Percentiles rank a stretch among this genome's conserved stretches.
phyloP scores from a whole-genome alignment of 768 basidiomycete species.

The Pisolithus orientalis region DNA sequence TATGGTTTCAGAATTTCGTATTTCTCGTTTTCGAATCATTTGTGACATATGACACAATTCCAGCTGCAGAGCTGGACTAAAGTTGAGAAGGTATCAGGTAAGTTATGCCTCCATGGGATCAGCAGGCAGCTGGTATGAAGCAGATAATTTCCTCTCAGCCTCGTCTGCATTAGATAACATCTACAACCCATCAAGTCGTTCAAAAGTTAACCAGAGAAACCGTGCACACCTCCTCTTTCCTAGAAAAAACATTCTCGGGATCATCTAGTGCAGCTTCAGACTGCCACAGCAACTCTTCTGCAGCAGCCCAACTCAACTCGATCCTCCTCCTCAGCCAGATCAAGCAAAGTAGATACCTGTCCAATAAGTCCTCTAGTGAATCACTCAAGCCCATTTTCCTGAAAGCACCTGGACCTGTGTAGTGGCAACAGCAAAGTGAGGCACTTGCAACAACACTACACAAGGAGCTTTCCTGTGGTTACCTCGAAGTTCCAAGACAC shows the following conservation, averaged over 20 bases:
- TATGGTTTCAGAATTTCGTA: constrained; percentile 67
- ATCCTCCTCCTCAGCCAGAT: constrained; percentile 47
- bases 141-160: constrained; percentile 34
- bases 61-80: constrained; percentile 50
- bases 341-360: constrained; percentile 48
- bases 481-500: too few relatives aligned
- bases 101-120: constrained; percentile 40
- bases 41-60: constrained; percentile 67
- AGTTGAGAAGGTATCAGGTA: not conserved
- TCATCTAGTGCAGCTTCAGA: constrained; percentile 39
- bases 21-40: constrained; percentile 38
- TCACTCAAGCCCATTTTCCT: constrained; percentile 58
- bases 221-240: constrained; percentile 25
- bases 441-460: too few relatives aligned
- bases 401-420: constrained; percentile 38
- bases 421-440: too few relatives aligned
- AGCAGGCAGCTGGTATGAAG: constrained; percentile 42
- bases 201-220: not conserved
- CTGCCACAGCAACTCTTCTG: constrained; percentile 46
- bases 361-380: constrained; percentile 55
- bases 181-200: constrained; percentile 3
- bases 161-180: constrained; percentile 32
- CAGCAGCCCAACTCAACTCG: constrained; percentile 62
- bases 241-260: constrained; percentile 33
- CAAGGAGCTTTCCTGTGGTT: too few relatives aligned